Base-by-base conservation (phyloP, 306 rosid species). In the Vicia sativa region DNA sequence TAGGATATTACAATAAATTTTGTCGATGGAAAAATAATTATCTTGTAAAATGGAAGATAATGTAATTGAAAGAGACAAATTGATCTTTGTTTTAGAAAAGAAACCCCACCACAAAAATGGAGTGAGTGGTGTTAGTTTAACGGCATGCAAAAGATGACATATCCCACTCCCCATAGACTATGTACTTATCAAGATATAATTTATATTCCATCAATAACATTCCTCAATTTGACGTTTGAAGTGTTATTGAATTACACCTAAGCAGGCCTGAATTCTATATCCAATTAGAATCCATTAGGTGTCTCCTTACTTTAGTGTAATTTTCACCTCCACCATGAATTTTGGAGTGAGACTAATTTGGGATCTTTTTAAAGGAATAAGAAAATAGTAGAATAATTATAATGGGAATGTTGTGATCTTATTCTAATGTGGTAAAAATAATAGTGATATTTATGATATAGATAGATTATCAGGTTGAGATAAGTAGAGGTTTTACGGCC, bases 131-230 rank as follows among this genome's bases (percentile, higher is more conserved):
- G 34, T 62, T 62, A 68, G 71, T 50, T 29, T 50, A 74, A 39
- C 49, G 28, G 44, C 57, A 48, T 28, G 71, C 73, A 63, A 72
- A 77, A 67, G 84, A 76, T 79, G 86, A 70, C 39, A 70, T 53
- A 57, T 65, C 49, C 85, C 86, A 84, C 86, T 74, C 13, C 18
- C 31, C 11, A 58, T 48, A 19, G 1, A 34, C 7, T 1, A 43
- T 71, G 72, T 54, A 34, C 61, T 64, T 76, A 58, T 61, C 77
- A 59, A 56, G 77, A 67, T 39, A 67, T 39, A 75, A 41, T 52
- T 21, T 46, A 9, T 42, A 28, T 44, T 70, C 67, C 48, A 64
- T 64, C 16, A 29, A 42, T 54, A 16, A 23, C 58, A 53, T 35
- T 59, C 19, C 65, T 25, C 52, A 26, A 60, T 21, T 75, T 66